Base-by-base conservation (phyloP, 2,329 filamentous ascomycete species). In the Ramularia endophylla region DNA sequence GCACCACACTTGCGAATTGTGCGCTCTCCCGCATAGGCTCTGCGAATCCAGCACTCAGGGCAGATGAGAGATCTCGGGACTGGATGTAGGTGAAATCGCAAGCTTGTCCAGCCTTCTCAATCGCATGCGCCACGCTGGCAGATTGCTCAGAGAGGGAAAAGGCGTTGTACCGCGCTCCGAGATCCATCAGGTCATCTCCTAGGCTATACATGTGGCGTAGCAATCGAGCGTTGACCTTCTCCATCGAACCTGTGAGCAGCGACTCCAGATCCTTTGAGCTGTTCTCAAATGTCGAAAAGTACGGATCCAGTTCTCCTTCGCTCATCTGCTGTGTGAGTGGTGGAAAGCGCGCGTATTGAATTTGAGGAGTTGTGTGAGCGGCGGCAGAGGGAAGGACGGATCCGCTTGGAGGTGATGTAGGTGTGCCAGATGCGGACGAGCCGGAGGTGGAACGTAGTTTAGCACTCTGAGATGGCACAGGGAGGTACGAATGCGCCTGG, bases 1-100 rank as follows among this genome's bases (percentile, higher is more conserved):
- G 80, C 3, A 98, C 92, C 1, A 98, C 87, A 8, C 92, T 87
- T 0, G 92, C 92, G 62, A 98, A 98, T 59, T 98, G 92, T 9
- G 92, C 89, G 57, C 88, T 94, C 67, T 98, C 92, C 41, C 94
- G 80, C 87, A 98, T 95, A 0, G 92, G 92, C 60, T 98, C 94
- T 0, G 94, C 88, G 60, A 98, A 98, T 52, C 81, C 92, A 25
- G 90, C 89, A 15, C 89, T 89, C n/a, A 98, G 70, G 0, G 85
- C 84, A 2, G 80, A 81, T 0, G 89, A 89, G 3, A 98, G 71
- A 61, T 98, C 92, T 56, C 94, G 87, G 0, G 90, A 97, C 8
- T 87, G 88, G 51, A 98, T 89, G 61, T 97, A 98, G 0, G 92
- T 95, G 8, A 87, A 86, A 62, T 98, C 92, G 7, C 90, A 87